Evolutionary conservation across 768 basidiomycete genomes (phyloP).

Genomic region (Trametes cingulata): DNA sequence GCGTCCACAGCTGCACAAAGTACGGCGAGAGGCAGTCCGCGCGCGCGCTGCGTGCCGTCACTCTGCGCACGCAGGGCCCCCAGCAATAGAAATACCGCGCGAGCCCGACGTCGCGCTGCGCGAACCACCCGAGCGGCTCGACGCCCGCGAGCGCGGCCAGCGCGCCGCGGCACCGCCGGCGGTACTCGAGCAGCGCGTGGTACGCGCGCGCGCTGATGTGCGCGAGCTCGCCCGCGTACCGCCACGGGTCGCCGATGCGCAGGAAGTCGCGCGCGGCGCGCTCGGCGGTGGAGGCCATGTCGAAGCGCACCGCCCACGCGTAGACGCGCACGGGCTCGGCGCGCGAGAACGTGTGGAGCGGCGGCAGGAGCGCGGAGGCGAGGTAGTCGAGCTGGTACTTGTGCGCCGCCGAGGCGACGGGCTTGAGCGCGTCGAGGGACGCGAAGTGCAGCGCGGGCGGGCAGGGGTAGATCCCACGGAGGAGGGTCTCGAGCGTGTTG

Average conservation of each 20-base stretch:
- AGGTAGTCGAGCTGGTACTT: constrained; percentile 12
- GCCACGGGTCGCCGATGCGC: background rate
- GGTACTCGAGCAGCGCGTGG: background rate
- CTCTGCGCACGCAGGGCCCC: no score
- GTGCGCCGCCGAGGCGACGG: constrained; percentile 9
- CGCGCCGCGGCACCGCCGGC: background rate
- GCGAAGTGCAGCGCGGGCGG: constrained; percentile 43
- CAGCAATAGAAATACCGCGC: no score
- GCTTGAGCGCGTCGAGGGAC: constrained; percentile 52
- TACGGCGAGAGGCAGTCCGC: no score
- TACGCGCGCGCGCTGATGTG: background rate
- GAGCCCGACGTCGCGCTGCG: no score
- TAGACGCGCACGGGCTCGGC: constrained; percentile 2
- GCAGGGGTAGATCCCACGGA: background rate
- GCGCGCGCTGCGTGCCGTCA: no score
- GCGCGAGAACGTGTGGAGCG: background rate
- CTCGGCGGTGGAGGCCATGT: background rate
- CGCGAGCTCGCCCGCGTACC: background rate
- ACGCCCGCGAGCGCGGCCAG: no score
- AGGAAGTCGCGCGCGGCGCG: background rate
- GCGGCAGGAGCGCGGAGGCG: background rate
- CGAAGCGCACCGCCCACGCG: background rate
- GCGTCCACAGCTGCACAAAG: no score
- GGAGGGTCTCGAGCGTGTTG: background rate
- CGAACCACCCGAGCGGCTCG: no score